phyloP scores from a whole-genome alignment of 2,329 filamentous ascomycete species.

The Phyllosticta capitalensis region DNA sequence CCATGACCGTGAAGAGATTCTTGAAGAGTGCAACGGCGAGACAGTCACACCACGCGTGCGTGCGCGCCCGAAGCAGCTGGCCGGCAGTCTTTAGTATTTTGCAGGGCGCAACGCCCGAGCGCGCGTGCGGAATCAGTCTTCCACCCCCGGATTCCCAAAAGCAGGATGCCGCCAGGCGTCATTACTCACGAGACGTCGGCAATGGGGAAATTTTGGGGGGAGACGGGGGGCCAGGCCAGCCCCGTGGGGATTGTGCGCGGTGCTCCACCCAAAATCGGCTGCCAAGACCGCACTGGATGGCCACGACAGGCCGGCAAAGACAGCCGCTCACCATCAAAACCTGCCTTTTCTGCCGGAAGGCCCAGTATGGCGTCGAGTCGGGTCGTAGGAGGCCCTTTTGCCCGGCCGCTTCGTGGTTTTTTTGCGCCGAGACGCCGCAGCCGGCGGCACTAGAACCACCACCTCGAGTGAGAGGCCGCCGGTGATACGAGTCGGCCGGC shows the following conservation, averaged over 20 bases:
- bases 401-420: neutral
- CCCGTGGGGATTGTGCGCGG: neutral
- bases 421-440: neutral
- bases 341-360: neutral
- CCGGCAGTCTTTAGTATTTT: neutral
- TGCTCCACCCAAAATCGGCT: neutral
- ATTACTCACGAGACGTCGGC: neutral
- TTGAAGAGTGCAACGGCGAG: neutral
- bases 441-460: neutral
- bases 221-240: neutral
- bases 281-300: neutral
- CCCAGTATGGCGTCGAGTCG: neutral
- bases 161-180: neutral
- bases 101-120: neutral
- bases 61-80: neutral
- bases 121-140: neutral
- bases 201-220: neutral
- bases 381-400: neutral
- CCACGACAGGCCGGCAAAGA: neutral
- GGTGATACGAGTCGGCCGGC: neutral
- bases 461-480: neutral
- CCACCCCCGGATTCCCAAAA: neutral
- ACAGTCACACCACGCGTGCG: neutral
- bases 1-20: neutral
- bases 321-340: neutral